Conservation (phyloP, 2,329 filamentous ascomycete species). For the Apiospora rasikravindrae region DNA sequence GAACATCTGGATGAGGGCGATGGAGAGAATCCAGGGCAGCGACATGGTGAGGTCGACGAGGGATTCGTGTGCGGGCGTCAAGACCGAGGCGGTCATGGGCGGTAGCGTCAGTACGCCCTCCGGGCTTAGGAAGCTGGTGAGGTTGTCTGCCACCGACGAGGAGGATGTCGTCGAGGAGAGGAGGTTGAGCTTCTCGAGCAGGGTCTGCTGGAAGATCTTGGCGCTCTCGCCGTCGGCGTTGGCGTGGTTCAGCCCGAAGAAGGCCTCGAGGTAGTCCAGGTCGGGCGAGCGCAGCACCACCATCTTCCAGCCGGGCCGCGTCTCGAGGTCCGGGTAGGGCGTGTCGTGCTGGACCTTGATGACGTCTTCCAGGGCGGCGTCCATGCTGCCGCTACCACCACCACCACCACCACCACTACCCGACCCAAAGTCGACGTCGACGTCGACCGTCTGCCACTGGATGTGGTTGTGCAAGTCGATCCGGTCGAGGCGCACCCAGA, state of each 20-base stretch:
- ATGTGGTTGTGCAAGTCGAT: constrained; percentile 30
- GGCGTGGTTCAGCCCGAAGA: constrained; percentile 37
- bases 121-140: not conserved
- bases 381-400: not conserved
- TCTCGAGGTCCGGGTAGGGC: constrained; percentile 30
- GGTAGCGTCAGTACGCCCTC: constrained; percentile 24
- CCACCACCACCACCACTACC: not conserved
- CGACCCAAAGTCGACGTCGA: not conserved
- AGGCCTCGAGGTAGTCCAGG: constrained; percentile 29
- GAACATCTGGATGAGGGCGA: not conserved
- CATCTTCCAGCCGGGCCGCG: constrained; percentile 34
- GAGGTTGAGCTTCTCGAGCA: constrained; percentile 35
- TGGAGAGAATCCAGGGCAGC: constrained; percentile 20
- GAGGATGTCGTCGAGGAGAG: not conserved
- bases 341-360: constrained; percentile 23
- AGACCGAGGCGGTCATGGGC: not conserved
- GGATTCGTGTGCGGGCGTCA: constrained; percentile 34
- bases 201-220: constrained; percentile 38
- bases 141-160: not conserved
- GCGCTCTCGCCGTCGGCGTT: constrained; percentile 37
- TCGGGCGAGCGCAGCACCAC: constrained; percentile 27
- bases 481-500: constrained; percentile 26
- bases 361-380: not conserved
- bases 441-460: constrained; percentile 25
- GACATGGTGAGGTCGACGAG: constrained; percentile 30